Conservation (phyloP, 2,329 filamentous ascomycete species). For the Phialocephala sp. region DNA sequence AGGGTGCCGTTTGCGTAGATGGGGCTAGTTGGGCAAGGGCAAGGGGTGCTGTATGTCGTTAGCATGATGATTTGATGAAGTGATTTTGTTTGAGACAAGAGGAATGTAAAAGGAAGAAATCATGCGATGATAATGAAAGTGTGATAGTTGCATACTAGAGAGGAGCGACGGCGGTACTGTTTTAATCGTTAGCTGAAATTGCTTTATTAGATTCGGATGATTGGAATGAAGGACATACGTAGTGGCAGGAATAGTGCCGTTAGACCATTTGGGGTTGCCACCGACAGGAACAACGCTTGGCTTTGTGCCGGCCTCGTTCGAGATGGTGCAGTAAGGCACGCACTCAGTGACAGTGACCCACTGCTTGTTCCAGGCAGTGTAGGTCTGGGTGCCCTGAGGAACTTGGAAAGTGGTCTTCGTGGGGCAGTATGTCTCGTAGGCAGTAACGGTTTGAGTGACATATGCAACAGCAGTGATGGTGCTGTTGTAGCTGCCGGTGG, state of each 20-base stretch:
- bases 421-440: slow-evolving; percentile 28
- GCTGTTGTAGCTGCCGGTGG: slow-evolving; percentile 7
- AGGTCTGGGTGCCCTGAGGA: slow-evolving; percentile 21
- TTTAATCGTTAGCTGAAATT: not conserved
- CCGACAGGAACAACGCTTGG: slow-evolving; percentile 19
- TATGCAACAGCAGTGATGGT: not conserved
- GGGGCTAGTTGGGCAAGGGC: not conserved
- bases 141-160: not conserved
- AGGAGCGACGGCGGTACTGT: not conserved
- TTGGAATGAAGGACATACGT: not conserved
- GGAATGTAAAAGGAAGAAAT: not conserved
- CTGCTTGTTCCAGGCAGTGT: slow-evolving; percentile 19
- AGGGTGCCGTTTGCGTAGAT: not conserved
- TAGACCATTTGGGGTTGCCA: slow-evolving; percentile 9
- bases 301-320: slow-evolving; percentile 14
- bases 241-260: slow-evolving; percentile 10
- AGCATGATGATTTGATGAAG: not conserved
- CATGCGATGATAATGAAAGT: not conserved
- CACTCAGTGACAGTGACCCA: slow-evolving; percentile 31
- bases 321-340: slow-evolving; percentile 27
- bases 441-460: slow-evolving; percentile 27
- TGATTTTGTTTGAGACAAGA: not conserved
- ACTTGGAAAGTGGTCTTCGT: slow-evolving; percentile 18
- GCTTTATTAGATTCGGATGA: not conserved
- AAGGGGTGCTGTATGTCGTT: not conserved